Evolutionary conservation across 805 yeast genomes (phyloP).

Genomic region (Schizosaccharomyces japonicus): DNA sequence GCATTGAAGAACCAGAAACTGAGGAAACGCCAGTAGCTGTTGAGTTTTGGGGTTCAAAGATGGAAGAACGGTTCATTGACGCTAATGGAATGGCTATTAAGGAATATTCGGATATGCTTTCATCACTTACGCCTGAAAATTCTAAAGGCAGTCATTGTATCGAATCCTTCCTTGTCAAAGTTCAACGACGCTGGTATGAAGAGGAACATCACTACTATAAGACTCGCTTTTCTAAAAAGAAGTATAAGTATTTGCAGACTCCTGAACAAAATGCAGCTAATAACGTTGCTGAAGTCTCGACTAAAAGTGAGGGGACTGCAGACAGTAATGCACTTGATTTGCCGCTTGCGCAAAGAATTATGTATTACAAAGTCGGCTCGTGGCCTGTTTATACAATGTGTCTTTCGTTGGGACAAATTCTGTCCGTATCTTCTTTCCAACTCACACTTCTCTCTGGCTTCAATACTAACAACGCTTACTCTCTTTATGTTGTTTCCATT

Average conservation of each 20-base stretch:
- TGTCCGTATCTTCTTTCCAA: conserved; percentile 2
- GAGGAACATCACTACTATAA: conserved; percentile 1
- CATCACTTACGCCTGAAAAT: background rate
- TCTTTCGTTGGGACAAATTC: conserved; percentile 2
- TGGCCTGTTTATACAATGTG: conserved; percentile 5
- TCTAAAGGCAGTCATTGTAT: background rate
- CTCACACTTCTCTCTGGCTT: conserved; percentile 1
- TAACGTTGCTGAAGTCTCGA: background rate
- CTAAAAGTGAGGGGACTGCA: background rate
- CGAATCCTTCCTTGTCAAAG: background rate
- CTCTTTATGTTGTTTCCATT: background rate
- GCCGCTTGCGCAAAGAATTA: background rate
- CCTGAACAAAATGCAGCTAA: background rate
- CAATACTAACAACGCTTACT: background rate
- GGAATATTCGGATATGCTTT: background rate
- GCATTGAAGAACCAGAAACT: background rate
- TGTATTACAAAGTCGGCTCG: background rate
- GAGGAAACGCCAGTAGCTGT: background rate
- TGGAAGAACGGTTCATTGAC: background rate
- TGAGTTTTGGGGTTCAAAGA: background rate
- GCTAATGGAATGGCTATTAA: background rate
- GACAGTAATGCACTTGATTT: background rate
- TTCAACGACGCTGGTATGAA: background rate
- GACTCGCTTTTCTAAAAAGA: background rate
- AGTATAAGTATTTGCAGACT: background rate